Evolutionary conservation across 495 filamentous ascomycete species (phyloP).

Genomic region (Penicillium ucsense): DNA sequence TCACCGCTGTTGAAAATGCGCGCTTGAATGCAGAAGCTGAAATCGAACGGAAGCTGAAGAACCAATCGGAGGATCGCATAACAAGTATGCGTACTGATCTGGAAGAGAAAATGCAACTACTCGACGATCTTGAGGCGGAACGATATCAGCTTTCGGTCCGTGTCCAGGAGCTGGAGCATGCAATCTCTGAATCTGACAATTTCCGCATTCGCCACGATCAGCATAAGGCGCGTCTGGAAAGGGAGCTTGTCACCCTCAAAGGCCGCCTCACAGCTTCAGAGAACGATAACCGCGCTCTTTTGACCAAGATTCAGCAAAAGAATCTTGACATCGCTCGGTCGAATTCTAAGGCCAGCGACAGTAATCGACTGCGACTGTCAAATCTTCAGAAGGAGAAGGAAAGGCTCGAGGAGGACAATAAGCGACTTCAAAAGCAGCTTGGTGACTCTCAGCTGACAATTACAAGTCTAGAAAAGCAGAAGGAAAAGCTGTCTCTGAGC

Average conservation of each 20-base stretch:
- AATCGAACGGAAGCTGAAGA: slow-evolving; percentile 69
- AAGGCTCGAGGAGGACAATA: slow-evolving; percentile 74
- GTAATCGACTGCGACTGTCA: slow-evolving; percentile 65
- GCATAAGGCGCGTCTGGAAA: slow-evolving; percentile 83
- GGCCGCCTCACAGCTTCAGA: slow-evolving; percentile 87
- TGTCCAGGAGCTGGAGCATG: slow-evolving; percentile 69
- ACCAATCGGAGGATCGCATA: slow-evolving; percentile 74
- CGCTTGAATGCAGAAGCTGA: slow-evolving; percentile 71
- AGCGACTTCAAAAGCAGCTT: slow-evolving; percentile 73
- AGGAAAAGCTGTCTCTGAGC: slow-evolving; percentile 83
- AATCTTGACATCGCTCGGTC: slow-evolving; percentile 92
- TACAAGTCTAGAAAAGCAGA: slow-evolving; percentile 84
- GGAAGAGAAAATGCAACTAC: slow-evolving; percentile 56
- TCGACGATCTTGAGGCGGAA: slow-evolving; percentile 68
- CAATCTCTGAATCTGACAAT: slow-evolving; percentile 79
- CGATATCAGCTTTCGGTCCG: slow-evolving; percentile 61
- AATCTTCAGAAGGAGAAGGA: slow-evolving; percentile 76
- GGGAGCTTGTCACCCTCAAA: slow-evolving; percentile 86
- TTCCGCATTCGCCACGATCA: slow-evolving; percentile 84
- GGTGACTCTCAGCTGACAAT: slow-evolving; percentile 79
- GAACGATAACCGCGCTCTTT: slow-evolving; percentile 88
- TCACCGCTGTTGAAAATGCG: slow-evolving; percentile 72
- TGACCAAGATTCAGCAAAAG: slow-evolving; percentile 97
- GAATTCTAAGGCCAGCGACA: slow-evolving; percentile 76
- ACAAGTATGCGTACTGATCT: slow-evolving; percentile 68